A percentile compares a stretch with the other conserved stretches of the same genome.
These are phyloP conservation scores for Leccinum disarticulatum DNA, from an alignment of 768 basidiomycete species.

Conservation along the genomic window DNA sequence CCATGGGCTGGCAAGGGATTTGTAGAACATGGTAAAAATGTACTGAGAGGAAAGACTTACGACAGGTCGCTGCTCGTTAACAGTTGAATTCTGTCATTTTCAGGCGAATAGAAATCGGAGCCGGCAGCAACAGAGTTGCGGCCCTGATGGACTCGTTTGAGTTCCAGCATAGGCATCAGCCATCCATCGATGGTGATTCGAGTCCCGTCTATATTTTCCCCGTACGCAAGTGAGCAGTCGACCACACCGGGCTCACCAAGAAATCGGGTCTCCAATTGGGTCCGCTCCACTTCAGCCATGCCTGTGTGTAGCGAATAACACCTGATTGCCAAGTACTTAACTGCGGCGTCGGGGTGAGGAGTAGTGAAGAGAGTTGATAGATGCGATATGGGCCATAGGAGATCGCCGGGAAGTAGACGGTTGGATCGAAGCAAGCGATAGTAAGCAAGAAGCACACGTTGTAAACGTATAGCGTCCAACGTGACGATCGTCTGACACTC, in stretches of 20 bases:
- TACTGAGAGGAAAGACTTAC: slow-evolving; percentile 35
- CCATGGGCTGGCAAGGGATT: slow-evolving; percentile 45
- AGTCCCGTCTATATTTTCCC: slow-evolving; percentile 46
- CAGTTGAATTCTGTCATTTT: slow-evolving; percentile 31
- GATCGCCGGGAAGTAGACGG: slow-evolving; percentile 57
- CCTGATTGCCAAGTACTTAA: slow-evolving; percentile 68
- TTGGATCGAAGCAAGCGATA: slow-evolving; percentile 79
- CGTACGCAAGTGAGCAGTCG: slow-evolving; percentile 66
- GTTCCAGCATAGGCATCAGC: slow-evolving; percentile 75
- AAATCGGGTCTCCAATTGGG: slow-evolving; percentile 57
- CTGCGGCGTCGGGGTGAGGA: slow-evolving; percentile 61
- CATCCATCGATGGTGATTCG: slow-evolving; percentile 65
- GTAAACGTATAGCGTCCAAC: slow-evolving; percentile 50
- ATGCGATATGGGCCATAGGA: slow-evolving; percentile 57
- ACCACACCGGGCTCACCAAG: slow-evolving; percentile 58
- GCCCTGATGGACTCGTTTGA: slow-evolving; percentile 52
- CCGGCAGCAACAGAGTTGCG: slow-evolving; percentile 46
- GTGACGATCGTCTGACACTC: slow-evolving; percentile 26
- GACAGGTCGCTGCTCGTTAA: slow-evolving; percentile 54
- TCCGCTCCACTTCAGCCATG: slow-evolving; percentile 76
- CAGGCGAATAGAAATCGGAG: slow-evolving; percentile 47
- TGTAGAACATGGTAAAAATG: slow-evolving; percentile 14
- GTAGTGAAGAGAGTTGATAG: slow-evolving; percentile 45
- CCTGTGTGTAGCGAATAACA: slow-evolving; percentile 76
- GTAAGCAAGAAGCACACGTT: slow-evolving; percentile 73